Base-by-base conservation (phyloP, 2,329 filamentous ascomycete genomes). In the Aschersonia sp. region DNA sequence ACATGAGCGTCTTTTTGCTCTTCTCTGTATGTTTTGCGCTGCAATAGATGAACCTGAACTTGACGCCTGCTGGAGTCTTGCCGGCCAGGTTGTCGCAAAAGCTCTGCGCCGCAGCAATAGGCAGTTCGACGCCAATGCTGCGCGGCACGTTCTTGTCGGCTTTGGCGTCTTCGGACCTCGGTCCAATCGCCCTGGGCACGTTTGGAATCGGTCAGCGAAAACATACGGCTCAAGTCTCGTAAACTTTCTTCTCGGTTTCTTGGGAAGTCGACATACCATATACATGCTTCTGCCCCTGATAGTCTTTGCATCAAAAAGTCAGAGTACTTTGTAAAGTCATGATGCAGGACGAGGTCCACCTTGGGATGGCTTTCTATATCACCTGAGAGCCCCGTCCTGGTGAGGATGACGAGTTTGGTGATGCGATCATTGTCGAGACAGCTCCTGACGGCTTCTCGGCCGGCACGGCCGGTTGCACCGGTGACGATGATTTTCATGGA, bases 401-500 rank as follows among this genome's bases (percentile, higher is more conserved):
- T 71, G 9, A 80, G 62, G 20, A 72, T 68, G 47, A 75, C 59
- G 40, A 78, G 61, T 29, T 70, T 71, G 2, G 68, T 71, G 60
- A 82, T 74, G 54, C 62, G 61, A 20, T 68, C 61, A 56, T 73
- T 65, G 4, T 57, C 55, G 47, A 82, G 67, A 55, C 71, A 74
- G 53, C 73, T 69, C 6, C 63, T 58, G 47, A 81, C 66, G 31
- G 79, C 66, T 54, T 74, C 72, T 31, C 62, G 56, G 48, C 78
- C 78, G 48, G 79, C 68, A 54, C 71, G 70, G 52, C 78, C 78
- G n/a, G 76, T 82, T 29, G 66, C 65, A 45, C 78, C 78, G 5
- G 73, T 69, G 38, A 82, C 63, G 50, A 82, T 71, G 54, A 81
- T 64, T 57, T 80, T 79, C 77, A 81, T 80, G 46, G 38, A 48